These are phyloP conservation scores for Diacronema lutheri DNA, from an alignment of 78 protist species.

Conservation along the genomic window DNA sequence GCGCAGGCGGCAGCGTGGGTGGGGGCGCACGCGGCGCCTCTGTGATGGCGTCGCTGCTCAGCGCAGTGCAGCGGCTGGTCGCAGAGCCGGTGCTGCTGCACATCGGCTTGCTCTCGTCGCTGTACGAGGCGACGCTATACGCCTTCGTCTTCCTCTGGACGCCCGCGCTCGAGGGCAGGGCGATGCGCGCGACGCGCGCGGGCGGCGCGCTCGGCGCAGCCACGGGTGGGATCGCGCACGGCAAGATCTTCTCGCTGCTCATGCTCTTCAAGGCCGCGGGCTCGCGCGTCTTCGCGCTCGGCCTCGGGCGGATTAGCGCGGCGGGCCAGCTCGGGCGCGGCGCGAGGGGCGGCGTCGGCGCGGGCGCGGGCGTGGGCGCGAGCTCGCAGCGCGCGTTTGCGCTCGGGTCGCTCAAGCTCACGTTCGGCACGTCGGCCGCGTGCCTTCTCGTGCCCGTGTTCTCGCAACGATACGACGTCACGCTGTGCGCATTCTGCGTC, in stretches of 20 bases:
- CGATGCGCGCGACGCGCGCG: background rate
- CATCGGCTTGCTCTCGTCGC: constrained; percentile 71
- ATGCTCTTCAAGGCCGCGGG: constrained; percentile 61
- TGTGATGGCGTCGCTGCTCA: background rate
- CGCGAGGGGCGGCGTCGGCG: too few relatives aligned
- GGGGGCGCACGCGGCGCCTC: too few relatives aligned
- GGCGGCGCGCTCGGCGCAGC: background rate
- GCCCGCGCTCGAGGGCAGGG: constrained; percentile 59
- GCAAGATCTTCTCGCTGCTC: constrained; percentile 77
- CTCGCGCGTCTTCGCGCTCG: background rate
- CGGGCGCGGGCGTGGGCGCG: too few relatives aligned
- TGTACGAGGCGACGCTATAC: constrained; percentile 90
- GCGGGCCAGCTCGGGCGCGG: too few relatives aligned
- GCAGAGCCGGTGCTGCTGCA: background rate
- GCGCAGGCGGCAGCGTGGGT: too few relatives aligned
- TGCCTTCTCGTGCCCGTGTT: background rate
- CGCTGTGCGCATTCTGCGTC: constrained; percentile 51
- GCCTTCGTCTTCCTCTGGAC: constrained; percentile 92
- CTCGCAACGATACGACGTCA: background rate
- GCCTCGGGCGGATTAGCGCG: too few relatives aligned
- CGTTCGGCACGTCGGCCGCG: background rate
- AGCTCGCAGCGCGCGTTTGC: background rate
- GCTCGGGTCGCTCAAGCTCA: background rate
- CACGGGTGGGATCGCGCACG: constrained; percentile 40
- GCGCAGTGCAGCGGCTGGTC: background rate